Base-by-base conservation (phyloP, 2,329 filamentous ascomycete species). In the Westerdykella aurantiaca region DNA sequence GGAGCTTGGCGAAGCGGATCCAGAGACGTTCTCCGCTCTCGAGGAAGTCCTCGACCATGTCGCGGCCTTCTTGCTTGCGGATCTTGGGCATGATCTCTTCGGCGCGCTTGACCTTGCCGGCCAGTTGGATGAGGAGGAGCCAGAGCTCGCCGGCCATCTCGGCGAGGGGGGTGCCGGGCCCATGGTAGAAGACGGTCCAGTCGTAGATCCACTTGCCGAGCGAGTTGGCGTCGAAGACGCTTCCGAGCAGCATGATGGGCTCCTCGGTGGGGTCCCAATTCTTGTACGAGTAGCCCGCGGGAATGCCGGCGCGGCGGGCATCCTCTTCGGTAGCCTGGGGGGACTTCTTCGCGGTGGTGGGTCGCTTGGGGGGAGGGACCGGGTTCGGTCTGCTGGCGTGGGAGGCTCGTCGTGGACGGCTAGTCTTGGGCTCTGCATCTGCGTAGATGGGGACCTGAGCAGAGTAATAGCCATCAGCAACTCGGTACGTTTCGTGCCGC, bases 161-260 rank as follows among this genome's bases (percentile, higher is more conserved):
- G 42, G 89, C 81, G 61, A 96, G 87, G 40, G 89, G 87, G 10
- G 86, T 88, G 34, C 80, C 80, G 12, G 88, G 80, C 31, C 88
- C 88, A 55, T 94, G 83, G 66, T 85, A 83, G 73, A 88, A 95
- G 51, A 96, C 88, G 14, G 93, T 96, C 93, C 93, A 98, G 76
- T 97, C 93, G 70, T 95, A 98, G 63, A 98, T 94, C 93, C 93
- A 98, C 72, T 96, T 96, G 61, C 93, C 93, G 23, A 98, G 78
- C 21, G 88, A 95, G 77, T 97, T 96, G 62, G 91, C 88, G 64
- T 97, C 93, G 63, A 97, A 97, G 44, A 97, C 93, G 63, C 88
- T 95, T 40, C 93, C 93, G 17, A 97, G 78, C 21, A 98, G 80
- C 64, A 96, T 83, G 65, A 98, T 96, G 41, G 93, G 93, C 56